Base-by-base conservation (phyloP, 2,329 filamentous ascomycete genomes). In the Fusarium sp. region DNA sequence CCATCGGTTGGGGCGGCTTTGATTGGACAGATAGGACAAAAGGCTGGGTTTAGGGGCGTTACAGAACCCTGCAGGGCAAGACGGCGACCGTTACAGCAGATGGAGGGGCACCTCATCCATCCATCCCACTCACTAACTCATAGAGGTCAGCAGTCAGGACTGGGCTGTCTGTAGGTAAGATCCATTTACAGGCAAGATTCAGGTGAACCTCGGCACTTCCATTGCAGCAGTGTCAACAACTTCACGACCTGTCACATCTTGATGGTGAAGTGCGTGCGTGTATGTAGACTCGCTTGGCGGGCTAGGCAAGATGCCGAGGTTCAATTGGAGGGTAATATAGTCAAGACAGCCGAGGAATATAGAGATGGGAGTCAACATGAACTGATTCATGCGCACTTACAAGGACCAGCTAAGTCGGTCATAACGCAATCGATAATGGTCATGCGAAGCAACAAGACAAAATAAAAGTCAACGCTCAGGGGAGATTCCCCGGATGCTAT, bases 181-280 rank as follows among this genome's bases (percentile, higher is more conserved):
- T 53, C 42, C 21, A 36, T 32, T 7, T 17, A 28, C 24, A 26
- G 39, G 23, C 50, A 12, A 8, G 17, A 12, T 6, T 51, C 23
- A 30, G 43, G 34, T 24, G 54, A 46, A 28, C 59, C 52, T 64
- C 60, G 60, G 60, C 59, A 52, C 52, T 21, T 63, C 26, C 15
- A 24, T 36, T 34, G 56, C 38, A 59, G 36, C 52, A 43, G 34
- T 40, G 19, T 47, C 23, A 28, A 30, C 23, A 23, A 49, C 55
- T 42, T 36, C 49, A 26, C 32, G 49, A 40, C 36, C n/a, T 38
- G 21, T 62, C 43, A 42, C 44, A 57, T 17, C 21, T 62, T 46
- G 9, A 28, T 36, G 23, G 19, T 24, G 4, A 30, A 61, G 40
- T 61, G 30, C 53, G 39, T 42, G 26, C 36, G 19, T 42, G 44